A percentile compares a stretch with the other conserved stretches of the same genome.
phyloP scores from a whole-genome alignment of 139 green algal species.

The Trebouxia sp. region DNA sequence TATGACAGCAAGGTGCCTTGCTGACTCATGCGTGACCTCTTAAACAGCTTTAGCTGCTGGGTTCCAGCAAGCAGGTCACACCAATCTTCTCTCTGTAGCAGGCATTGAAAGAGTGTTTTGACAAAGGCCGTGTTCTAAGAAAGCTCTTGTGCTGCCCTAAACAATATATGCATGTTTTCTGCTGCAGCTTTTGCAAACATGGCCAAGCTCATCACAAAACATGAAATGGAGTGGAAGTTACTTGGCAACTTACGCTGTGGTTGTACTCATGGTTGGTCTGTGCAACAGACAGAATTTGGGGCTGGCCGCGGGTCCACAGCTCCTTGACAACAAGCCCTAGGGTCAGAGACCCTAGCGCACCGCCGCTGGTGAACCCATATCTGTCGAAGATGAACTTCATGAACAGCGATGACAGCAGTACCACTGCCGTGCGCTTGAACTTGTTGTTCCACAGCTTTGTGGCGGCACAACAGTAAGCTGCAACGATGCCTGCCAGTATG shows the following conservation, averaged over 20 bases:
- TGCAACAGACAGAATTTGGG: neutral
- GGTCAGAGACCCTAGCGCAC: constrained; percentile 69
- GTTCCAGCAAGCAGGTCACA: too few relatives aligned
- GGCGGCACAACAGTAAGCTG: constrained; percentile 44
- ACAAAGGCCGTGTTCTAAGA: too few relatives aligned
- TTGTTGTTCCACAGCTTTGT: constrained; percentile 67
- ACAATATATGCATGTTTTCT: too few relatives aligned
- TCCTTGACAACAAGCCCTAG: constrained; percentile 61
- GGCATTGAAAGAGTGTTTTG: too few relatives aligned
- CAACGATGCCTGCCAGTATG: constrained; percentile 57
- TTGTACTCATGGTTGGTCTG: constrained; percentile 12
- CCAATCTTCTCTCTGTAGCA: too few relatives aligned
- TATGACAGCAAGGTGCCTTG: too few relatives aligned
- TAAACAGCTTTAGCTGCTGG: too few relatives aligned
- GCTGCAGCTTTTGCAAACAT: too few relatives aligned
- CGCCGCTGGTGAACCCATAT: constrained; percentile 65
- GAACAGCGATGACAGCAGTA: constrained; percentile 56
- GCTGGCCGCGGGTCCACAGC: constrained; percentile 29
- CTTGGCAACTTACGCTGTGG: neutral
- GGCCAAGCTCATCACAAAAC: too few relatives aligned
- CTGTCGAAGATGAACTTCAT: constrained; percentile 78
- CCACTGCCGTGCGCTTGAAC: constrained; percentile 55
- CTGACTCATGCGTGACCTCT: too few relatives aligned
- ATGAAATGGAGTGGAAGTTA: too few relatives aligned
- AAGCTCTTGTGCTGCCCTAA: too few relatives aligned